Evolutionary conservation across 306 rosid genomes (phyloP).

Genomic region (Citrullus colocynthis): DNA sequence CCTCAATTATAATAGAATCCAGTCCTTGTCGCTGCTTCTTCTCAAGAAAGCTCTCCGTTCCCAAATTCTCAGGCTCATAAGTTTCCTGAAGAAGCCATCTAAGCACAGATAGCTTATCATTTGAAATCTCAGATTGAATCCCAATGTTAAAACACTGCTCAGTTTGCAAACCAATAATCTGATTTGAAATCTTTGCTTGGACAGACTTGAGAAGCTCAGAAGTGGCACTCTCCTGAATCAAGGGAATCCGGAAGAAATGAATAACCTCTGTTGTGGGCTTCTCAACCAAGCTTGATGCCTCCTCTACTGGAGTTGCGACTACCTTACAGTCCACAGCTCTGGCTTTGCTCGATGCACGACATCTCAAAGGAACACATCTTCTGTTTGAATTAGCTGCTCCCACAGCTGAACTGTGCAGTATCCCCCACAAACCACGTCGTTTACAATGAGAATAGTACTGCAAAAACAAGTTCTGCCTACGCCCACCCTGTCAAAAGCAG

Average conservation of each 20-base stretch:
- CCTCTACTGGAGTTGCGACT: slow-evolving; percentile 29
- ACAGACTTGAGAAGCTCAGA: slow-evolving; percentile 55
- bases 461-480: slow-evolving; percentile 29
- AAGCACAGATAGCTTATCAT: slow-evolving; percentile 36
- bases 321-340: slow-evolving; percentile 37
- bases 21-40: slow-evolving; percentile 55
- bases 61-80: slow-evolving; percentile 74
- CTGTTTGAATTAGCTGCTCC: slow-evolving; percentile 4
- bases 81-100: slow-evolving; percentile 87
- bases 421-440: slow-evolving; percentile 39
- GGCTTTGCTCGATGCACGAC: slow-evolving; percentile 35
- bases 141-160: slow-evolving; percentile 81
- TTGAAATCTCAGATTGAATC: slow-evolving; percentile 33
- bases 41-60: slow-evolving; percentile 65
- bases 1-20: slow-evolving; percentile 49
- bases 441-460: slow-evolving; percentile 20
- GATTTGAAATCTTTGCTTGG: slow-evolving; percentile 51
- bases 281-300: slow-evolving; percentile 25
- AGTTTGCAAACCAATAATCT: slow-evolving; percentile 52
- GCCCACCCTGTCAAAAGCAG: slow-evolving; percentile 32
- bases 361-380: slow-evolving; percentile 27
- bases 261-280: slow-evolving; percentile 37
- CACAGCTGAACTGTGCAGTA: neutral
- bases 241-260: slow-evolving; percentile 55
- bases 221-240: slow-evolving; percentile 59